phyloP scores from a whole-genome alignment of 495 filamentous ascomycete species.

The Lasiosphaeria ovina region DNA sequence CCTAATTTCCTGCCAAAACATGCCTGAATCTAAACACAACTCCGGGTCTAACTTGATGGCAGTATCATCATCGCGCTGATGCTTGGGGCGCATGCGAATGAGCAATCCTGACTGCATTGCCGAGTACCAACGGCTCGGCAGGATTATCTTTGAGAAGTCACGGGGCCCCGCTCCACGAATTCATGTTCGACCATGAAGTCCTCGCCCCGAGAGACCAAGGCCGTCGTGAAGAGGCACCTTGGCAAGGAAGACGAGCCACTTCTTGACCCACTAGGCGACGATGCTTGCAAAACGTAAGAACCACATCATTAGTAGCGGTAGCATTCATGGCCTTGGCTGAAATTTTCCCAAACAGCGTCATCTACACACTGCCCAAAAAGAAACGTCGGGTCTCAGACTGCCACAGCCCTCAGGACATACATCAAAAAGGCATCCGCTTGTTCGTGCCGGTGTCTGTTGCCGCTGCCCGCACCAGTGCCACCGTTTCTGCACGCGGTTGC shows the following conservation, averaged over 20 bases:
- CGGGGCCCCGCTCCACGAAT: not conserved
- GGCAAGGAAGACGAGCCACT: not conserved
- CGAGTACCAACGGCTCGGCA: not conserved
- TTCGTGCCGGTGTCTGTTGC: no score
- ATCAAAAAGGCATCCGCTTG: not conserved
- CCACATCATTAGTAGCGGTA: not conserved
- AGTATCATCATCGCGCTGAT: not conserved
- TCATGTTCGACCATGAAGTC: not conserved
- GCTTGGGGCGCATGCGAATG: not conserved
- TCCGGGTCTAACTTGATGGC: not conserved
- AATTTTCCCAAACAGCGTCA: not conserved
- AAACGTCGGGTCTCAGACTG: not conserved
- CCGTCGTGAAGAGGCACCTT: not conserved
- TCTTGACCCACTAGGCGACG: not conserved
- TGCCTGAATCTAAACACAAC: not conserved
- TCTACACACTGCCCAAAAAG: not conserved
- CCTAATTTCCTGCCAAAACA: not conserved
- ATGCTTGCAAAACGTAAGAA: not conserved
- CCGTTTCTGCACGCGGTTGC: no score
- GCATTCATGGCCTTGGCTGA: not conserved
- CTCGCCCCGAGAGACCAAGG: slow-evolving; percentile 1
- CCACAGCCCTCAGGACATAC: not conserved
- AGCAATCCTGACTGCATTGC: not conserved
- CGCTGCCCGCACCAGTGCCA: no score
- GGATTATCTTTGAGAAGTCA: slow-evolving; percentile 1